phyloP scores from a whole-genome alignment of 2,329 filamentous ascomycete genomes.

The Neurospora crassa region DNA sequence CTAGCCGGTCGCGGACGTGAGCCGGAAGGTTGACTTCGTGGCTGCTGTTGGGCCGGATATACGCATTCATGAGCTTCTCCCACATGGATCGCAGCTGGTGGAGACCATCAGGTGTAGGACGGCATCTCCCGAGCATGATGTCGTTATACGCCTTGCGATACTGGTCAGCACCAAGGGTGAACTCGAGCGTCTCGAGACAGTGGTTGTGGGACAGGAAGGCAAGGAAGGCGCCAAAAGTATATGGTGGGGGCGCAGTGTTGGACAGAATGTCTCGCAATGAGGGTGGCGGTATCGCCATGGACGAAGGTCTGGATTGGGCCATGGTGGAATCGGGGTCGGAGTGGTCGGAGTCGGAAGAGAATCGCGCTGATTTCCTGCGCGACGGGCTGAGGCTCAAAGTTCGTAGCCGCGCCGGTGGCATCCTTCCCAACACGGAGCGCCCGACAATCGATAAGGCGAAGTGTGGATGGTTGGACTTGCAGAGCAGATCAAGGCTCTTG shows the following conservation, averaged over 20 bases:
- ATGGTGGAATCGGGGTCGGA: slow-evolving; percentile 34
- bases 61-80: slow-evolving; percentile 80
- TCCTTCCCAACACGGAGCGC: slow-evolving; percentile 22
- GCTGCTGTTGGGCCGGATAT: slow-evolving; percentile 76
- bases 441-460: neutral
- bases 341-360: slow-evolving; percentile 35
- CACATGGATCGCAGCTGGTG: slow-evolving; percentile 73
- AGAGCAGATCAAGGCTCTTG: slow-evolving; percentile 4
- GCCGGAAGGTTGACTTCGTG: slow-evolving; percentile 87
- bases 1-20: slow-evolving; percentile 70
- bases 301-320: slow-evolving; percentile 39
- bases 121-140: slow-evolving; percentile 29
- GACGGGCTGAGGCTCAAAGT: slow-evolving; percentile 31
- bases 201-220: slow-evolving; percentile 95
- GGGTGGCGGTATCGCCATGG: slow-evolving; percentile 44
- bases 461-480: neutral
- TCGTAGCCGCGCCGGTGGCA: slow-evolving; percentile 38
- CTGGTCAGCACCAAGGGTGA: slow-evolving; percentile 85
- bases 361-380: slow-evolving; percentile 33
- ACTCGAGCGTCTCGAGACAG: slow-evolving; percentile 91
- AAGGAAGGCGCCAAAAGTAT: slow-evolving; percentile 88
- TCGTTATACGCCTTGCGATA: slow-evolving; percentile 56
- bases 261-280: slow-evolving; percentile 76
- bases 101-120: slow-evolving; percentile 32
- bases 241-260: slow-evolving; percentile 77